Base-by-base conservation (phyloP, 495 filamentous ascomycete genomes). In the Platismatia glauca region DNA sequence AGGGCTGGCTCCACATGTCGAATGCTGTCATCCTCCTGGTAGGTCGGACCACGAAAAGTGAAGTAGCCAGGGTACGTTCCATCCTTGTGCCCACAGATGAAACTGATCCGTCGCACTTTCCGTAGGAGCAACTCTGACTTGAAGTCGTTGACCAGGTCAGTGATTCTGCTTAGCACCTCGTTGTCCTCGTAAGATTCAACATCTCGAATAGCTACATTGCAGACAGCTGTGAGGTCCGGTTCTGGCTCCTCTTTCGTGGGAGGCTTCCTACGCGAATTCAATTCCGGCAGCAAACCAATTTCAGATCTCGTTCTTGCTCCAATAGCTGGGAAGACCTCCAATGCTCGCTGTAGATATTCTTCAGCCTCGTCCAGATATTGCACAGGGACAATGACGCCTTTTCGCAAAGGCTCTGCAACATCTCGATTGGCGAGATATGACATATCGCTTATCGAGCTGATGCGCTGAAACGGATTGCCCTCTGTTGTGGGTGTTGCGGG, bases 21-120 rank as follows among this genome's bases (percentile, higher is more conserved):
- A 75, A 98, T 97, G 71, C 87, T 94, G 71, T 88, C 81, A 68
- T 97, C 94, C 75, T 98, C 94, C 58, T 82, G 81, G 74, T 94
- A 97, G 58, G 80, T 75, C 39, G 95, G 92, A 6, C 92, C 92
- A 68, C 94, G 86, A 89, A 97, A 97, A 44, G 94, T 98, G 79
- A 87, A 97, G 82, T 98, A 97, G 24, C 89, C 90, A 37, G 95
- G 94, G 72, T 97, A 97, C 31, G 91, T 89, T 52, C 95, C 95
- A 71, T 97, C 88, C 67, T 87, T 90, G 77, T 89, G 89, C 52
- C 94, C 94, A 71, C 94, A 97, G 71, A 97, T 91, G 79, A 98
- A 96, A 38, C 90, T 97, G 13, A 98, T 77, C 64, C 94, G 87
- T 60, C 94, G 91, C 58, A 98, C 83, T 22, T 88, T 84, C 65